Evolutionary conservation across 1,284 basidiomycete genomes (phyloP).

Genomic region (Retiboletus flavoniger): DNA sequence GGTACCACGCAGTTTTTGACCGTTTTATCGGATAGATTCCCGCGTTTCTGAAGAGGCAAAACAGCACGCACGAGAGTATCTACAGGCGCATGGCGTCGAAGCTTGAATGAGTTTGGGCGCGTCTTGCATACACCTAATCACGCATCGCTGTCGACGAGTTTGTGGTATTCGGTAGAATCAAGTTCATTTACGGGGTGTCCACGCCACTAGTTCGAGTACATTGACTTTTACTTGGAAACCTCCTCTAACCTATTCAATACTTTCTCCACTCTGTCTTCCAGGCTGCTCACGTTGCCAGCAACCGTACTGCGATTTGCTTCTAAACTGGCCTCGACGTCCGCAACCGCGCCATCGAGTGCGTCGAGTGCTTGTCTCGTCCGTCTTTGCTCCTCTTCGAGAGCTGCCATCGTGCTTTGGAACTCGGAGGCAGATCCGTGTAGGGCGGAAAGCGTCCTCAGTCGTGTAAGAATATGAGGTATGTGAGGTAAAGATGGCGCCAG

Average conservation of each 20-base stretch:
- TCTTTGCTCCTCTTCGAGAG: conserved; percentile 72
- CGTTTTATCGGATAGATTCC: conserved; percentile 30
- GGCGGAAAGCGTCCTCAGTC: conserved; percentile 79
- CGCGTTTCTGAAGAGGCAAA: conserved; percentile 49
- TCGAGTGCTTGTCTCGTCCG: conserved; percentile 60
- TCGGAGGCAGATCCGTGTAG: conserved; percentile 82
- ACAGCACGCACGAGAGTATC: conserved; percentile 45
- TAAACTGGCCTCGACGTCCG: conserved; percentile 72
- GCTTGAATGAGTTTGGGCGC: conserved; percentile 4
- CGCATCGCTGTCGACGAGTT: background rate
- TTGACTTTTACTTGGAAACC: conserved; percentile 17
- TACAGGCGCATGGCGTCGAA: conserved; percentile 34
- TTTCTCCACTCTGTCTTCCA: conserved; percentile 45
- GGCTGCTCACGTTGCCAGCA: conserved; percentile 64
- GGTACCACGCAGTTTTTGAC: background rate
- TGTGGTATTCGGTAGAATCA: background rate
- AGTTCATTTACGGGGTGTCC: conserved; percentile 4
- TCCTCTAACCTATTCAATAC: conserved; percentile 29
- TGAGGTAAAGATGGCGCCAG: conserved; percentile 87
- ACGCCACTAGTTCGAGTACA: background rate
- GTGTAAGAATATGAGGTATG: conserved; percentile 86
- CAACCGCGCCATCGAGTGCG: conserved; percentile 69
- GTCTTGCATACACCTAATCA: background rate
- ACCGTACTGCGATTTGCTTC: conserved; percentile 74
- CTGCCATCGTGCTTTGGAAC: conserved; percentile 69